A percentile compares a stretch with the other conserved stretches of the same genome.
These are phyloP conservation scores for Colletotrichum truncatum DNA, from an alignment of 2,329 filamentous ascomycete genomes.

Conservation along the genomic window DNA sequence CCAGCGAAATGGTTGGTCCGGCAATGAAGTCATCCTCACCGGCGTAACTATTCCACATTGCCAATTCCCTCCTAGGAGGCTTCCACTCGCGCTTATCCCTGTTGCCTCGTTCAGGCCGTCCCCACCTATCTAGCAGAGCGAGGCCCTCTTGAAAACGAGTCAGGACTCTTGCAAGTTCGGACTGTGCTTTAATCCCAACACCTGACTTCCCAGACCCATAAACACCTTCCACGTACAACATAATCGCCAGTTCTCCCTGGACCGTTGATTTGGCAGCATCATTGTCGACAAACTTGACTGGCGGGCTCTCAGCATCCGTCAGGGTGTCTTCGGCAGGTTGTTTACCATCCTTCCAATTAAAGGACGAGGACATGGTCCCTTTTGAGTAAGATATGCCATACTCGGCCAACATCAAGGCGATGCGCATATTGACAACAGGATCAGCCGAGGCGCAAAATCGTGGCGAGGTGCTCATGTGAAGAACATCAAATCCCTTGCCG, in stretches of 20 bases:
- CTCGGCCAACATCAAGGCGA: constrained; percentile 61
- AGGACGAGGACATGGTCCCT: constrained; percentile 48
- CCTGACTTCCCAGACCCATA: constrained; percentile 48
- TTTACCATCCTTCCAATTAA: constrained; percentile 37
- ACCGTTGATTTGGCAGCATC: constrained; percentile 56
- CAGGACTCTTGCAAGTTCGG: constrained; percentile 46
- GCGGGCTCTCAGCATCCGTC: constrained; percentile 33
- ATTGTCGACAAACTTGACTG: constrained; percentile 64
- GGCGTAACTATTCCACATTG: constrained; percentile 50
- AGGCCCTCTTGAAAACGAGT: constrained; percentile 54
- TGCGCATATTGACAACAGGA: constrained; percentile 54
- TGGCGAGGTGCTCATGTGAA: constrained; percentile 68
- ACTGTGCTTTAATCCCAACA: constrained; percentile 33
- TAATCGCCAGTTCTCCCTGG: constrained; percentile 60
- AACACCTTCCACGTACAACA: constrained; percentile 68
- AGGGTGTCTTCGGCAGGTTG: constrained; percentile 21
- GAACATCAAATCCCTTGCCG: constrained; percentile 83
- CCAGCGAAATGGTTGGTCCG: constrained; percentile 50
- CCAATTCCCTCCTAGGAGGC: constrained; percentile 43
- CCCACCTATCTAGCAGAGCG: constrained; percentile 48
- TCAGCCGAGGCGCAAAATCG: constrained; percentile 62
- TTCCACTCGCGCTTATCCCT: constrained; percentile 30
- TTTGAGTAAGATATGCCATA: constrained; percentile 55
- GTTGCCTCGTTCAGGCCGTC: constrained; percentile 24
- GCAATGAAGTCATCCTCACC: constrained; percentile 55